These are phyloP conservation scores for Salix dunnii DNA, from an alignment of 345 rosid genomes.

Conservation along the genomic window DNA sequence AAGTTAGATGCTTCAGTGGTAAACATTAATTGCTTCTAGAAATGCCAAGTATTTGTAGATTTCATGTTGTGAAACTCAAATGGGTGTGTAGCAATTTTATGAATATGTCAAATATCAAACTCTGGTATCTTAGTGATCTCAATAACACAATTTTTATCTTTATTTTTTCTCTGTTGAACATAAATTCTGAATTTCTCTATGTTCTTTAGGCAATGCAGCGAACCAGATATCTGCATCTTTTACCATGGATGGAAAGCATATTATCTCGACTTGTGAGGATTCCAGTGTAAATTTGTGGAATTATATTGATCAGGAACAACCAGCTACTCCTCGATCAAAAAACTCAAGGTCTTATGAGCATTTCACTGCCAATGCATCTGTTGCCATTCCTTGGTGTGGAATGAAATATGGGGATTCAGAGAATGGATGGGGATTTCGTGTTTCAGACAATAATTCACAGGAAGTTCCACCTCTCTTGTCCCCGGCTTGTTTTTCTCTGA, in stretches of 20 bases:
- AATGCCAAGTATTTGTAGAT: not conserved
- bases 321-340: conserved; percentile 28
- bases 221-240: conserved; percentile 60
- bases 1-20: not conserved
- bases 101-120: not conserved
- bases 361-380: conserved; percentile 56
- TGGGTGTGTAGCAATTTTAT: not conserved
- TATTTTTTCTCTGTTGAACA: not conserved
- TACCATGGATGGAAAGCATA: conserved; percentile 68
- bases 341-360: conserved; percentile 51
- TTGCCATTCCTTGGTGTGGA: conserved; percentile 74
- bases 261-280: conserved; percentile 62
- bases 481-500: conserved; percentile 51
- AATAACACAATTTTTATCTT: not conserved
- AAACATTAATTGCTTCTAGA: not conserved
- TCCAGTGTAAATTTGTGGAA: conserved; percentile 71
- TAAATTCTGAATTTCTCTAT: conserved; percentile 5
- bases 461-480: conserved; percentile 41
- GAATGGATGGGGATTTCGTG: conserved; percentile 23
- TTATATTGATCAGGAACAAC: conserved; percentile 38
- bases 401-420: conserved; percentile 25
- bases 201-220: conserved; percentile 52
- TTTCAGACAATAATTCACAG: conserved; percentile 17
- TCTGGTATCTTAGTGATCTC: not conserved
- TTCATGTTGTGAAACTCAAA: not conserved